Evolutionary conservation across 495 filamentous ascomycete genomes (phyloP), one percentile per base, ranked within the genome.

Genomic region (Aspergillus mulundensis): DNA sequence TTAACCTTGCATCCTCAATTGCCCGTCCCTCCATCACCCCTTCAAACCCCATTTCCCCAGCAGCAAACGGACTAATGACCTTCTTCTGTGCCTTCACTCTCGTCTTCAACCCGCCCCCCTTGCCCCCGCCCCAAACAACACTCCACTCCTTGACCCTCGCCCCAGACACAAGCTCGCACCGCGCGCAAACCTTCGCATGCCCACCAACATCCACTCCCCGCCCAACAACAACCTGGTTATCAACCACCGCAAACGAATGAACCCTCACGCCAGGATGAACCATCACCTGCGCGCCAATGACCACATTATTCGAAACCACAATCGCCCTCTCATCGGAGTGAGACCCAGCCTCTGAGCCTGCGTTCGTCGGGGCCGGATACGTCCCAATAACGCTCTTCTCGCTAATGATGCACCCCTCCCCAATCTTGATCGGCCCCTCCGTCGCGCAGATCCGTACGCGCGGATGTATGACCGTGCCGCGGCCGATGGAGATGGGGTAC

Each of bases 391-490:
- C 70, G 23, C 77, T 75, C 46, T 87, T 85, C 72, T 96, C 91
- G 58, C 84, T 81, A 44, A 96, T 80, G 32, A 94, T 86, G 67
- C 87, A 89, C 36, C 82, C 77, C 11, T 84, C 81, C 0, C 88
- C 89, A 44, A 96, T 81, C 8, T 76, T 81, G 30, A 96, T 81
- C 19, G 86, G 82, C 0, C 88, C 91, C 43, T 81, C 73, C 38
- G 78, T 75, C 1, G 87, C 84, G 61, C 86, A 84, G 61, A 96
- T 75, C 47, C 81, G 79, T 0, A 84, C 80, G 54, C 90, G 87
- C 1, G 91, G 91, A 71, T 96, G 91, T 53, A 96, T 74, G n/a
- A 96, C 81, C 15, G 82, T 84, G 65, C 88, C 82, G 32, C 81
- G 72, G 56, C 82, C 83, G 61, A 95, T 82, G 40, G 77, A 82